Percentiles rank a stretch among this genome's conserved stretches.
Conservation (phyloP, 2,329 filamentous ascomycete species). For the Fusarium annulatum region DNA sequence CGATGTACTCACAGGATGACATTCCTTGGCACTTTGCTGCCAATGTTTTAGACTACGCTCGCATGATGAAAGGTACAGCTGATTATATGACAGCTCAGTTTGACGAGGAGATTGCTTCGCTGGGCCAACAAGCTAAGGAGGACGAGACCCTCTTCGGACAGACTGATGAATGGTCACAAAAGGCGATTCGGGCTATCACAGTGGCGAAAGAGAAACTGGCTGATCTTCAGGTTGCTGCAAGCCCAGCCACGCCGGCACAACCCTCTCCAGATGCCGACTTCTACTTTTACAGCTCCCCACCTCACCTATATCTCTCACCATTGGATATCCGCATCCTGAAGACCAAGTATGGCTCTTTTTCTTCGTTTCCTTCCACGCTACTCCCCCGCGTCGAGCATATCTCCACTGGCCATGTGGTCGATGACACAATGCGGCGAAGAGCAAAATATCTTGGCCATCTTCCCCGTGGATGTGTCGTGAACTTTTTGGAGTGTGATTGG, state of each 20-base stretch:
- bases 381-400: constrained; percentile 90
- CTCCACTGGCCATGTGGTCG: constrained; percentile 86
- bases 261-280: constrained; percentile 65
- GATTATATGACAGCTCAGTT: constrained; percentile 88
- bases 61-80: constrained; percentile 93
- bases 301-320: constrained; percentile 89
- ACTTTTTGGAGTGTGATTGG: constrained; percentile 94
- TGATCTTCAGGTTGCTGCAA: constrained; percentile 52
- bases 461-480: constrained; percentile 90
- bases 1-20: constrained; percentile 75
- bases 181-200: constrained; percentile 79
- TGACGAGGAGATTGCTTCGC: constrained; percentile 79
- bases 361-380: constrained; percentile 84
- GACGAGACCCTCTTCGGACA: constrained; percentile 93
- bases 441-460: constrained; percentile 90
- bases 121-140: constrained; percentile 82
- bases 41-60: constrained; percentile 92
- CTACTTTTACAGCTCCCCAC: constrained; percentile 88
- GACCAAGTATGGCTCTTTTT: constrained; percentile 85
- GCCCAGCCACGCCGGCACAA: constrained; percentile 32
- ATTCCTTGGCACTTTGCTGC: constrained; percentile 96
- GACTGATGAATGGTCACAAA: constrained; percentile 91
- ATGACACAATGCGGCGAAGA: constrained; percentile 84
- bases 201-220: constrained; percentile 79
- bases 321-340: constrained; percentile 94